Conservation (phyloP, 805 yeast species). For the Lipomyces oligophaga region DNA sequence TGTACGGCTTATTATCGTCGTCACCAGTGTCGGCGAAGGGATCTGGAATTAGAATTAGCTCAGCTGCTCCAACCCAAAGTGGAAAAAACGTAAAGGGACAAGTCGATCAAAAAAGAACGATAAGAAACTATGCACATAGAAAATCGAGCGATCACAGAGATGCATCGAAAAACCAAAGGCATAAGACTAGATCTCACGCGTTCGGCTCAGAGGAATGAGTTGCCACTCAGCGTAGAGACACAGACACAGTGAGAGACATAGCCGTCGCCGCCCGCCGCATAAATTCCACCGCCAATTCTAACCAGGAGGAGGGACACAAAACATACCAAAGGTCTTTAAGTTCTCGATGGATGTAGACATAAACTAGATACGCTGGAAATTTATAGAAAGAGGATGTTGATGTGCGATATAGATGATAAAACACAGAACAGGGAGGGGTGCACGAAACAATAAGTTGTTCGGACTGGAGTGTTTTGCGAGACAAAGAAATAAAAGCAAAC, state of each 20-base stretch:
- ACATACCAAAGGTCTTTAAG: slow-evolving; percentile 44
- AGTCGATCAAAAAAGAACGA: neutral
- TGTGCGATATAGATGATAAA: neutral
- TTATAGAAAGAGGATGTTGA: neutral
- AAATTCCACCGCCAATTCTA: too few relatives aligned
- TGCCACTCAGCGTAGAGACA: too few relatives aligned
- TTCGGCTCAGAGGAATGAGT: too few relatives aligned
- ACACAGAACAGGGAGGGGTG: neutral
- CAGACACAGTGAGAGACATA: too few relatives aligned
- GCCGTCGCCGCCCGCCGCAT: too few relatives aligned
- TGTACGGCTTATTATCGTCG: slow-evolving; percentile 91
- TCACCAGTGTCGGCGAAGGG: slow-evolving; percentile 99
- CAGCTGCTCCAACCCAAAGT: neutral
- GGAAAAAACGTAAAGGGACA: neutral
- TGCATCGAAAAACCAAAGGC: too few relatives aligned
- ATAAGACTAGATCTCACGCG: too few relatives aligned
- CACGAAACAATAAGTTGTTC: too few relatives aligned
- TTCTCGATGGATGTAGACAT: slow-evolving; percentile 77
- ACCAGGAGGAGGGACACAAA: too few relatives aligned
- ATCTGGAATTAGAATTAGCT: slow-evolving; percentile 43
- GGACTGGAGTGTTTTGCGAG: neutral
- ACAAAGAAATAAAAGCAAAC: neutral
- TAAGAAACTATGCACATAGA: too few relatives aligned
- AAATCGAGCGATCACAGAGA: too few relatives aligned
- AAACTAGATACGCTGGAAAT: slow-evolving; percentile 34